Evolutionary conservation across 2,329 filamentous ascomycete species (phyloP), one percentile per base, ranked within the genome.

Genomic region (Aureobasidium sp.): DNA sequence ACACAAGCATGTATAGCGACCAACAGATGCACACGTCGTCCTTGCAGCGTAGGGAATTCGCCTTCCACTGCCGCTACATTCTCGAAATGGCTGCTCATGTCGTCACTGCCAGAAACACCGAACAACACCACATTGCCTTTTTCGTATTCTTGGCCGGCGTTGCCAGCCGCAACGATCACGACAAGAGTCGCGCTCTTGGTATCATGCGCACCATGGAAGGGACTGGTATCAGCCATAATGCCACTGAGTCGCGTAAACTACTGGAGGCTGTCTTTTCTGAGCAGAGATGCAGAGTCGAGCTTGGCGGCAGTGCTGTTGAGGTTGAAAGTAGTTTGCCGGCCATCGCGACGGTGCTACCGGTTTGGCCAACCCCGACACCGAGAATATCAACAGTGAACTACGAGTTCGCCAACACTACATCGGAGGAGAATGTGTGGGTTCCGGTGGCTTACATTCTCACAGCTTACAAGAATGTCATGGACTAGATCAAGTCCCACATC

Each of bases 131-230:
- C 62, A 68, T 80, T 5, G 73, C 81, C 3, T 82, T 83, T 63
- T 80, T 81, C 0, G 64, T 83, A 0, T 83, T 84, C 67, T 76
- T 84, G 62, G 79, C 81, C 0, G 82, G 81, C 3, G 75, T 78
- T 16, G 76, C 76, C n/a, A 71, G 74, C 2, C 71, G 67, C 0
- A 72, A 76, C 29, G 71, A 71, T 10, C 70, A 70, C 5, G 73
- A 78, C 29, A 80, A 82, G 67, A 72, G 73, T 59, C 72, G 75
- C 64, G 78, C 78, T 2, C 70, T 83, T 62, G 74, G 79, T 27
- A 66, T 83, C 53, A 73, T 84, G 36, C 73, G 71, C n/a, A 70
- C 68, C 6, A 73, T 82, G 68, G 79, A 82, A 59, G 73, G 74
- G 9, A 69, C 74, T 36, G 78, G 77, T 27, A 77, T 82, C 62